phyloP scores from a whole-genome alignment of 441 rosid species.

The Eutrema salsugineum region DNA sequence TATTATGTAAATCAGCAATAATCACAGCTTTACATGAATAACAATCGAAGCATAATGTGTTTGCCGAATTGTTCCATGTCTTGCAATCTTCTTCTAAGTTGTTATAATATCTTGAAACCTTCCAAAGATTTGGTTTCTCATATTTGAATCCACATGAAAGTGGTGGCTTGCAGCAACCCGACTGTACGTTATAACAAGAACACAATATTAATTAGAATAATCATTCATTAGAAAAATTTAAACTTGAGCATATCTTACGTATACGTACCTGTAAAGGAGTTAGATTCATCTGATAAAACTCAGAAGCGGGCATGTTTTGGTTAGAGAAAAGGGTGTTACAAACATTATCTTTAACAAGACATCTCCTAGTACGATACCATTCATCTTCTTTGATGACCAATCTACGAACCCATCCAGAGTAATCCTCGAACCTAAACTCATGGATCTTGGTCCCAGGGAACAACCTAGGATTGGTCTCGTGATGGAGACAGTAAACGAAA shows the following conservation, averaged over 20 bases:
- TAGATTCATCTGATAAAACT: slow-evolving; percentile 25
- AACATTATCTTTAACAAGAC: slow-evolving; percentile 21
- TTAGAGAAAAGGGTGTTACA: slow-evolving; percentile 17
- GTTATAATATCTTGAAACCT: slow-evolving; percentile 1
- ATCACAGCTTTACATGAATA: slow-evolving; percentile 28
- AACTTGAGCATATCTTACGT: no score
- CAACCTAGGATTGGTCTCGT: slow-evolving; percentile 18
- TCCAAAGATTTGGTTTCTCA: slow-evolving; percentile 22
- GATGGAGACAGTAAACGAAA: neutral
- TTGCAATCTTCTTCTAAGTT: slow-evolving; percentile 17
- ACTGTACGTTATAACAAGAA: neutral
- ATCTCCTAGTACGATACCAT: slow-evolving; percentile 32
- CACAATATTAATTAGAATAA: neutral
- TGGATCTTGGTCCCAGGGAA: slow-evolving; percentile 27
- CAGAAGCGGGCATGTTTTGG: slow-evolving; percentile 22
- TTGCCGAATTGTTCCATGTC: slow-evolving; percentile 17
- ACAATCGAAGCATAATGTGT: slow-evolving; percentile 25
- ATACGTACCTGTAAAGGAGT: slow-evolving; percentile 28
- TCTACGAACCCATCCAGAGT: slow-evolving; percentile 33
- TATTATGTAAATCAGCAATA: slow-evolving; percentile 17
- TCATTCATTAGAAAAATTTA: no score
- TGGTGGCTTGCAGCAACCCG: slow-evolving; percentile 36
- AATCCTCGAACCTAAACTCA: slow-evolving; percentile 29
- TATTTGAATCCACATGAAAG: slow-evolving; percentile 30
- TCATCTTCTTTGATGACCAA: slow-evolving; percentile 32